Evolutionary conservation across 352 stramenopile genomes (phyloP).

Genomic region (Pelagophyceae sp.): DNA sequence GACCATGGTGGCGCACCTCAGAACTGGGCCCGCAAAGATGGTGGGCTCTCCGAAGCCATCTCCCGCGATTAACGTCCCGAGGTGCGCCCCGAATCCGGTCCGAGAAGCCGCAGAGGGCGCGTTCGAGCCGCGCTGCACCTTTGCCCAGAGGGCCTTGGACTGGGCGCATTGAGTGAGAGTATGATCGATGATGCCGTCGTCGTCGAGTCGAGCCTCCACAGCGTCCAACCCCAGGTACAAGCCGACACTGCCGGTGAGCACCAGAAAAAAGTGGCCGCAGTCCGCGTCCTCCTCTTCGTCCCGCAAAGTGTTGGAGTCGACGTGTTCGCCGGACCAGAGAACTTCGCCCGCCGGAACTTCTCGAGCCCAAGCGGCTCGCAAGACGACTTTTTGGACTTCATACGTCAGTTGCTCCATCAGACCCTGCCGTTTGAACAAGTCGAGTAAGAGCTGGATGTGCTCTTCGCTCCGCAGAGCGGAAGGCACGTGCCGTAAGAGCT

Average conservation of each 20-base stretch:
- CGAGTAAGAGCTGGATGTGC: not conserved
- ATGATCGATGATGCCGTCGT: not conserved
- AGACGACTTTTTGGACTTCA: not conserved
- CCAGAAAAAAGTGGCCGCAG: not conserved
- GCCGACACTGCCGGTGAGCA: not conserved
- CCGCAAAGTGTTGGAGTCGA: not conserved
- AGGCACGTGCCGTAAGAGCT: not conserved
- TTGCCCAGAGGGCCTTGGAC: not conserved
- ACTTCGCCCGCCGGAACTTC: not conserved
- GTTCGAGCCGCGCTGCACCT: not conserved
- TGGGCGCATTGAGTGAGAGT: not conserved
- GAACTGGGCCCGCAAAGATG: not conserved
- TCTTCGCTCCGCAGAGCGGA: not conserved
- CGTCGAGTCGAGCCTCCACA: not conserved
- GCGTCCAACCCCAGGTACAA: not conserved
- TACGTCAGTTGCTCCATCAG: not conserved
- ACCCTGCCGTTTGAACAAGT: not conserved
- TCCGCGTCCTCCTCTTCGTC: not conserved
- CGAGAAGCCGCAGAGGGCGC: too few species aligned
- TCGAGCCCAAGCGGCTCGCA: not conserved
- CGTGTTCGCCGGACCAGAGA: not conserved
- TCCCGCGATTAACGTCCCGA: not conserved
- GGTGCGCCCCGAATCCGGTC: not conserved
- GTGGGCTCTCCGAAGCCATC: not conserved
- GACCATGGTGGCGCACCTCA: not conserved